These are phyloP conservation scores for Podosphaera aphanis DNA, from an alignment of 2,329 filamentous ascomycete genomes.

Conservation along the genomic window DNA sequence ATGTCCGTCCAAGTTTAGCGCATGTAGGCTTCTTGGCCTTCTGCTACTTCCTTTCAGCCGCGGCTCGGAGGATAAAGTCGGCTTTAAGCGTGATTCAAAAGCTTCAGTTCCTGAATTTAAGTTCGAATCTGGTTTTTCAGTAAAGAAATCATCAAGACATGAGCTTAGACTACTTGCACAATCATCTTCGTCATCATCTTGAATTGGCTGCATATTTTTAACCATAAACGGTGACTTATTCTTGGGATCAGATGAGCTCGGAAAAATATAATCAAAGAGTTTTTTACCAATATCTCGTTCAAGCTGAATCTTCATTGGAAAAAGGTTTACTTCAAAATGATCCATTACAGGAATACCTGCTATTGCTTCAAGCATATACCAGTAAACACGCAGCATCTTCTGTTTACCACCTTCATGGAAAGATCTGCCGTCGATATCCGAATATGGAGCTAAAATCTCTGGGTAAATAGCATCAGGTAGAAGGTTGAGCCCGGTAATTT, in stretches of 20 bases:
- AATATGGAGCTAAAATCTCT: slow-evolving; percentile 80
- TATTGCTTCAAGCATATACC: slow-evolving; percentile 96
- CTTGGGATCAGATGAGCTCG: slow-evolving; percentile 37
- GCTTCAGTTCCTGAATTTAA: slow-evolving; percentile 44
- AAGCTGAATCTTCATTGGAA: slow-evolving; percentile 80
- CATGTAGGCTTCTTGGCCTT: slow-evolving; percentile 8
- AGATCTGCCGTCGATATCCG: slow-evolving; percentile 37
- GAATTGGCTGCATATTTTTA: slow-evolving; percentile 23
- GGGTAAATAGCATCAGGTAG: slow-evolving; percentile 81
- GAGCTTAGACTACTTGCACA: slow-evolving; percentile 13
- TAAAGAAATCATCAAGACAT: slow-evolving; percentile 2
- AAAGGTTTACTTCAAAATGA: slow-evolving; percentile 82
- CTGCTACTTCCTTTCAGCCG: slow-evolving; percentile 7
- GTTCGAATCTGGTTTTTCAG: slow-evolving; percentile 24
- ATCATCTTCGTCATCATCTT: slow-evolving; percentile 15
- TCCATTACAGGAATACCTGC: slow-evolving; percentile 94
- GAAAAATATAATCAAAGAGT: slow-evolving; percentile 94
- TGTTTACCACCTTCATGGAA: slow-evolving; percentile 32
- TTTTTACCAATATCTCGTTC: slow-evolving; percentile 82
- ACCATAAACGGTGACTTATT: slow-evolving; percentile 39
- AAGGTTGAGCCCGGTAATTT: slow-evolving; percentile 71
- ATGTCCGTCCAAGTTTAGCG: slow-evolving; percentile 13
- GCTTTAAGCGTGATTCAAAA: slow-evolving; percentile 59
- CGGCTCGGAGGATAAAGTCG: slow-evolving; percentile 44
- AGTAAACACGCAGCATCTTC: slow-evolving; percentile 84